Base-by-base conservation (phyloP, 768 basidiomycete species). In the Podaxis sp. region DNA sequence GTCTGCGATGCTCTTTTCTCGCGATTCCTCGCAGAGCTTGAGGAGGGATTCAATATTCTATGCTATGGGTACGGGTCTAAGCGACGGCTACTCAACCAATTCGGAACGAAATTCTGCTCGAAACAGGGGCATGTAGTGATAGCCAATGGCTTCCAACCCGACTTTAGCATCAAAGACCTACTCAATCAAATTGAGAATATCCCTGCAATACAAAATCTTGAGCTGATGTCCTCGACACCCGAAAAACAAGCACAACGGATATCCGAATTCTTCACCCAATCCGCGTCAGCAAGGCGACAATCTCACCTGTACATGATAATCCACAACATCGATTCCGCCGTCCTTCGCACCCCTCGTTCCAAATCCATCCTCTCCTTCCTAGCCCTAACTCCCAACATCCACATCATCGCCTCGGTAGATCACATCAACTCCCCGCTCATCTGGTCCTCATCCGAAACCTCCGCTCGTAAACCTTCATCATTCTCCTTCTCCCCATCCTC, bases 31-130 rank as follows among this genome's bases (percentile, higher is more conserved):
- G 76, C 79, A 64, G 94, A 98, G 72, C 80, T 98, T 25, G 76
- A 79, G 2, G 84, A 88, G 70, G 95, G 94, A 1, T 98, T 94
- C 80, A 95, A 93, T 72, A 76, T 98, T 49, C 74, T 96, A 19
- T 88, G 93, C 73, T 93, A 94, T 68, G 96, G 96, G 0, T 85
- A 87, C 67, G 96, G 96, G 4, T 95, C 93, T n/a, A 99, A 99
- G 72, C 81, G 92, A 59, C 72, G 70, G 17, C 66, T 90, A 9
- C 77, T 99, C 36, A 92, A 96, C 70, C 77, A 83, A 25, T 92
- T 97, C 59, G 93, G 90, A 1, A 76, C 71, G 3, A 75, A 81
- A 0, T 70, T 75, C 24, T 85, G 91, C 64, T 73, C 83, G 6
- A 83, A 78, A 58, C 72, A 70, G 0, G 93, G 94, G 0, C 82